Base-by-base conservation (phyloP, 2,329 filamentous ascomycete species). In the Didymella sp. region DNA sequence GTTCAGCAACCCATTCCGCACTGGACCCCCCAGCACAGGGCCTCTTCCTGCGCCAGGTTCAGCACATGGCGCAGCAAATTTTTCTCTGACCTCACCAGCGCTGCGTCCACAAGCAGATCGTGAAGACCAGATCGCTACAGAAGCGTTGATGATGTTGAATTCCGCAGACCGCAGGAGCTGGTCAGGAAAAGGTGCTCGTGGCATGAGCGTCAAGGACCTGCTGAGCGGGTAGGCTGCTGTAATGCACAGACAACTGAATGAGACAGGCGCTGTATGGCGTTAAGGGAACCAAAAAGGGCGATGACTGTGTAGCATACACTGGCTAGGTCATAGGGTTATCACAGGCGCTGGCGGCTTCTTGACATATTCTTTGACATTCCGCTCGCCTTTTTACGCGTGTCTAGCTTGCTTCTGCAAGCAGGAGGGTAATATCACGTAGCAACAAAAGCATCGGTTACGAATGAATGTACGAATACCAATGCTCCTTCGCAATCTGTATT, bases 61-160 rank as follows among this genome's bases (percentile, higher is more conserved):
- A 17, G 66, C 67, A 15, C 67, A 72, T 35, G 58, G 63, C 5
- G 69, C 57, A 11, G 59, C 62, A 6, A 54, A 66, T n/a, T 75
- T 75, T 50, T 60, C 61, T 3, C 56, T 77, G 28, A 77, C 73
- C 2, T 75, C 72, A 11, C 76, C 76, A 9, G 73, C 73, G 11
- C 56, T 78, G 6, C 68, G 64, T 5, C 72, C 76, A 2, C 73
- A 73, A 57, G 64, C 74, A 24, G 74, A 74, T 44, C 78, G 66
- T 8, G 73, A 79, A 27, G 80, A 82, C 40, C 88, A 92, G 59
- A 91, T 95, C 73, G 93, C 92, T 1, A 95, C 92, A 7, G 89
- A 91, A 12, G 93, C 92, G 3, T 75, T 96, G 65, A 77, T 96
- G 73, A 96, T 96, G 92, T 80, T 97, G 57, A 96, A 93, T 64